A percentile compares a stretch with the other conserved stretches of the same genome.
phyloP scores from a whole-genome alignment of 176 grass and related monocot species.

The Phyllostachys edulis region DNA sequence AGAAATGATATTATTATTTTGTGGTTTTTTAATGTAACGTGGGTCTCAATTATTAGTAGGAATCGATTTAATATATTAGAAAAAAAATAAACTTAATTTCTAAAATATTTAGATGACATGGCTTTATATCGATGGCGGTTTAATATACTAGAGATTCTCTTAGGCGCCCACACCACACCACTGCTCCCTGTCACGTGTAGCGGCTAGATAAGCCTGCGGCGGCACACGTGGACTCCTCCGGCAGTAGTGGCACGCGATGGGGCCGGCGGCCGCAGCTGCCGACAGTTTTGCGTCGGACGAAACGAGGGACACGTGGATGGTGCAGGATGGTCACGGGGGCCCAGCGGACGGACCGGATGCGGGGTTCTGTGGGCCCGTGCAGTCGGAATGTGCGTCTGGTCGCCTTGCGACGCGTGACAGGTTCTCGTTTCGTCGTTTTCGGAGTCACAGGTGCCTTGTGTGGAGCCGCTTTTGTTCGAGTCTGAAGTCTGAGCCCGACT shows the following conservation, averaged over 20 bases:
- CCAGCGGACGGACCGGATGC: not conserved
- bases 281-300: not conserved
- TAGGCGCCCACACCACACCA: too few species aligned
- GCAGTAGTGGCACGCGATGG: not conserved
- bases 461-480: not conserved
- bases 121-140: too few species aligned
- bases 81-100: too few species aligned
- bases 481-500: not conserved
- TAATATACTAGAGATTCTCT: too few species aligned
- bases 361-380: not conserved
- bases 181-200: not conserved
- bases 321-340: not conserved
- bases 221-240: not conserved
- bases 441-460: slow-evolving; percentile 23
- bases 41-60: too few species aligned
- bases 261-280: not conserved
- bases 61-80: too few species aligned
- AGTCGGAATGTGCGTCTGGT: not conserved
- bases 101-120: too few species aligned
- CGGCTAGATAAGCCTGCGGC: not conserved
- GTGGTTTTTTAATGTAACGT: too few species aligned
- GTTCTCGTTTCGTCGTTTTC: slow-evolving; percentile 11
- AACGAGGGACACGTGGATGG: slow-evolving; percentile 5
- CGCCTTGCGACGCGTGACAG: not conserved
- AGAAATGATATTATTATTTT: too few species aligned